Percentiles rank a stretch among this genome's conserved stretches.
phyloP scores from a whole-genome alignment of 2,329 filamentous ascomycete genomes.

The Bipolaris gigantea region DNA sequence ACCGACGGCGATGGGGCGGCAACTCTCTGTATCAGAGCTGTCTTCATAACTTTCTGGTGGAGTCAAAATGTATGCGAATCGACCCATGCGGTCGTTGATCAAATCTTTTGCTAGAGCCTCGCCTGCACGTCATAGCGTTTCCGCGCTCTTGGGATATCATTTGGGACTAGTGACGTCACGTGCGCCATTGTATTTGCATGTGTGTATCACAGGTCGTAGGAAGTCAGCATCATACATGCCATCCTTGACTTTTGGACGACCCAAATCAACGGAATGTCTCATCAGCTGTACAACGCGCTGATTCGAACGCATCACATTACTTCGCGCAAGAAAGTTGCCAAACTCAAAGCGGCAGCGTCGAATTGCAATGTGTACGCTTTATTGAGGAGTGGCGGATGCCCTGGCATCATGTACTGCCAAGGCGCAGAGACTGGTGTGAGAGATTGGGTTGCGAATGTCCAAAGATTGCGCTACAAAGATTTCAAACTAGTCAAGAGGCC shows the following conservation, averaged over 20 bases:
- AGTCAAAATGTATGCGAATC: conserved; percentile 19
- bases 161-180: conserved; percentile 36
- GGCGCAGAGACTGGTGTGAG: conserved; percentile 59
- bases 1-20: conserved; percentile 43
- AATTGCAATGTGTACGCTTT: conserved; percentile 64
- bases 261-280: conserved; percentile 23
- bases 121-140: conserved; percentile 19
- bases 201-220: not conserved
- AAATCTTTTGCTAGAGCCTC: conserved; percentile 11
- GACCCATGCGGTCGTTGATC: conserved; percentile 35
- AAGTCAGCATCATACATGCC: not conserved
- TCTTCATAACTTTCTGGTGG: conserved; percentile 43
- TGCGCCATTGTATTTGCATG: conserved; percentile 12
- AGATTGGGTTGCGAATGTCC: conserved; percentile 66
- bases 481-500: conserved; percentile 65
- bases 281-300: conserved; percentile 57
- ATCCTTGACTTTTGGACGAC: not conserved
- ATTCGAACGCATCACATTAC: conserved; percentile 83
- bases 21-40: conserved; percentile 35
- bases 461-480: conserved; percentile 70
- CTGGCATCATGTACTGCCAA: conserved; percentile 80
- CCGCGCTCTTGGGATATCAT: conserved; percentile 19
- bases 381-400: conserved; percentile 67
- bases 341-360: conserved; percentile 65
- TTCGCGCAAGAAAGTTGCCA: conserved; percentile 71